A percentile compares a stretch with the other conserved stretches of the same genome.
Evolutionary conservation across 768 basidiomycete species (phyloP).

Genomic region (Mycena vulgaris): DNA sequence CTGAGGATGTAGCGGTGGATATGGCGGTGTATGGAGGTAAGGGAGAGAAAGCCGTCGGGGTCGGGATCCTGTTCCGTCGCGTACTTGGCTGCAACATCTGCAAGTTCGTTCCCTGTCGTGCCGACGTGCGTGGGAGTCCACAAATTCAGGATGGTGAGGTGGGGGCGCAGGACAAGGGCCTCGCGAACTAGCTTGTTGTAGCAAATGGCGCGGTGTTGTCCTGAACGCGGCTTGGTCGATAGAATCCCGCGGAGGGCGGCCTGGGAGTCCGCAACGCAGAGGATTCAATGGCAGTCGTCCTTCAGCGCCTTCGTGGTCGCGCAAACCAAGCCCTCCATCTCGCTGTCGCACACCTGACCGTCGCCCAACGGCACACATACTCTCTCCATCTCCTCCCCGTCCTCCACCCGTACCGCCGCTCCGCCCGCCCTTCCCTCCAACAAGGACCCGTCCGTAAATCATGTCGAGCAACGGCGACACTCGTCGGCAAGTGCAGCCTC

Average conservation of each 20-base stretch:
- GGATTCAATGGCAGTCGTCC: background rate
- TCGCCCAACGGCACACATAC: background rate
- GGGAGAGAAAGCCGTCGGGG: background rate
- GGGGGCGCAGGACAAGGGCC: background rate
- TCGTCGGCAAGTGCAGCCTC: background rate
- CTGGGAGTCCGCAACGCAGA: constrained; percentile 19
- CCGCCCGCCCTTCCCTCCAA: constrained; percentile 14
- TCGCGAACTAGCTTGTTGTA: constrained; percentile 7
- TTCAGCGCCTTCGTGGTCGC: constrained; percentile 2
- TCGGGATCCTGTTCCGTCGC: background rate
- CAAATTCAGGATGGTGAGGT: constrained; percentile 8
- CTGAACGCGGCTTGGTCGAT: no score
- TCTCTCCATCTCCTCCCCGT: background rate
- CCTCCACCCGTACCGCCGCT: constrained; percentile 14
- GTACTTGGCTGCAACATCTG: constrained; percentile 11
- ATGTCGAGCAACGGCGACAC: background rate
- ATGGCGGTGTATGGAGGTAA: background rate
- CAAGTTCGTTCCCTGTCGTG: constrained; percentile 11
- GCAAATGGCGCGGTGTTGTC: background rate
- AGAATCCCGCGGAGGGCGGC: no score
- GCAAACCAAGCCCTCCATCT: constrained; percentile 5
- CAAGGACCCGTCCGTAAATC: constrained; percentile 17
- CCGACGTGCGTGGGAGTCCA: constrained; percentile 25
- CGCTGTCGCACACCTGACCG: background rate
- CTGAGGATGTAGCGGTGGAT: background rate